These are phyloP conservation scores for Olyra latifolia DNA, from an alignment of 176 grass and related monocot species.

Conservation along the genomic window DNA sequence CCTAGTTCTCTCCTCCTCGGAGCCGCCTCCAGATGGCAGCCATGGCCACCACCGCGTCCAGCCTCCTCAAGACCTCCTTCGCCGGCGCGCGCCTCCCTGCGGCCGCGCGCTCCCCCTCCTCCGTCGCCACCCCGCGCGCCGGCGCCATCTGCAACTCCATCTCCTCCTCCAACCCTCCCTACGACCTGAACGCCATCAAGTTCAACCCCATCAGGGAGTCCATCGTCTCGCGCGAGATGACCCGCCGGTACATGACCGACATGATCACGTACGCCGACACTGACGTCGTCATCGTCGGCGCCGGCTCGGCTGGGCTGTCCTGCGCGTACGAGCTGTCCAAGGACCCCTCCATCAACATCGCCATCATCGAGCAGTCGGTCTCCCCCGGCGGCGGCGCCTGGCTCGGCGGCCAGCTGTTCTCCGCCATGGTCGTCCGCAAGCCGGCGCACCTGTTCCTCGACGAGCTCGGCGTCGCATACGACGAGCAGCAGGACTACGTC, in stretches of 20 bases:
- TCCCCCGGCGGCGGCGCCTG: conserved; percentile 94
- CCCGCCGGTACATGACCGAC: conserved; percentile 89
- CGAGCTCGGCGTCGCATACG: conserved; percentile 71
- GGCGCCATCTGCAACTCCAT: conserved; percentile 35
- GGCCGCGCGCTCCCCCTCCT: neutral
- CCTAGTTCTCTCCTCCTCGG: conserved; percentile 2
- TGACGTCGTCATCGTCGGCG: conserved; percentile 85
- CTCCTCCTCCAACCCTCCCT: conserved; percentile 49
- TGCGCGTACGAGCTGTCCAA: conserved; percentile 98
- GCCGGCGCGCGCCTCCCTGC: conserved; percentile 21
- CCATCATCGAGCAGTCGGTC: conserved; percentile 92
- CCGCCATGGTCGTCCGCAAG: conserved; percentile 96
- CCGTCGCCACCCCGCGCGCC: neutral
- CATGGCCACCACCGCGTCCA: conserved; percentile 59
- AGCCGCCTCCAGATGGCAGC: conserved; percentile 36
- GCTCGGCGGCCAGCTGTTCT: conserved; percentile 96
- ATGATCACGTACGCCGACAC: conserved; percentile 97
- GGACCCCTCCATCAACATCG: conserved; percentile 68
- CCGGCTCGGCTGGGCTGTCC: conserved; percentile 83
- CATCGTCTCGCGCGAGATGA: conserved; percentile 90
- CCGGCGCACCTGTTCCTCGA: conserved; percentile 92
- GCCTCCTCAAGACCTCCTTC: conserved; percentile 49
- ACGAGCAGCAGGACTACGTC: conserved; percentile 84
- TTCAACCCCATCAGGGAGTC: conserved; percentile 93
- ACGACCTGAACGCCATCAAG: conserved; percentile 64